phyloP scores from a whole-genome alignment of 345 rosid species.

The Salix caprea region DNA sequence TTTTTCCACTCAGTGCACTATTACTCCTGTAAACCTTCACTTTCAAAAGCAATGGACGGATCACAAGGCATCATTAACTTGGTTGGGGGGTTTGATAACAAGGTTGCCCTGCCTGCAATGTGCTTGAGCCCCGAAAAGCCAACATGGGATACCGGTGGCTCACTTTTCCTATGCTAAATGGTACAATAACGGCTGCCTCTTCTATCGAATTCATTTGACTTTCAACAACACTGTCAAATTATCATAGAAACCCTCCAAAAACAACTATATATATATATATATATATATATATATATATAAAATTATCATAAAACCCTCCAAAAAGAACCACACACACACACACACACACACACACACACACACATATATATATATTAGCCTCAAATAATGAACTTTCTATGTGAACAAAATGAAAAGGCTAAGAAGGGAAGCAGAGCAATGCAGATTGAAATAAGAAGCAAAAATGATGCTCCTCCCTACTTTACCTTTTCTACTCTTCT shows the following conservation, averaged over 20 bases:
- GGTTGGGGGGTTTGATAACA: slow-evolving; percentile 16
- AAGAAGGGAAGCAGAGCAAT: not conserved
- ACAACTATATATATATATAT: slow-evolving; percentile 1
- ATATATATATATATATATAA: no score
- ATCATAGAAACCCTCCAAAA: not conserved
- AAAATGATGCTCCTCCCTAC: no score
- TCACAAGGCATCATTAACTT: slow-evolving; percentile 11
- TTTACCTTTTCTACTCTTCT: not conserved
- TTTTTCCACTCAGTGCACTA: not conserved
- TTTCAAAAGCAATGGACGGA: slow-evolving; percentile 11
- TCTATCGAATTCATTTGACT: slow-evolving; percentile 36
- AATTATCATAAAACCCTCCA: no score
- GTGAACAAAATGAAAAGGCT: not conserved
- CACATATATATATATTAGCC: slow-evolving; percentile 5
- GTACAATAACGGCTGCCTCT: no score
- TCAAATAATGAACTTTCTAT: no score
- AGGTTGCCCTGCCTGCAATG: slow-evolving; percentile 17
- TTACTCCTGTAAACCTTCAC: not conserved
- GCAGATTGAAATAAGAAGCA: not conserved
- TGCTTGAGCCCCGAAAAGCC: slow-evolving; percentile 35
- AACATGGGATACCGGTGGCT: slow-evolving; percentile 27
- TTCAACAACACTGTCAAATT: not conserved
- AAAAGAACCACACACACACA: no score
- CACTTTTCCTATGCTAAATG: not conserved
- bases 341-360: no score